Conservation (phyloP, 352 stramenopile species). For the Pythium aquatile region DNA sequence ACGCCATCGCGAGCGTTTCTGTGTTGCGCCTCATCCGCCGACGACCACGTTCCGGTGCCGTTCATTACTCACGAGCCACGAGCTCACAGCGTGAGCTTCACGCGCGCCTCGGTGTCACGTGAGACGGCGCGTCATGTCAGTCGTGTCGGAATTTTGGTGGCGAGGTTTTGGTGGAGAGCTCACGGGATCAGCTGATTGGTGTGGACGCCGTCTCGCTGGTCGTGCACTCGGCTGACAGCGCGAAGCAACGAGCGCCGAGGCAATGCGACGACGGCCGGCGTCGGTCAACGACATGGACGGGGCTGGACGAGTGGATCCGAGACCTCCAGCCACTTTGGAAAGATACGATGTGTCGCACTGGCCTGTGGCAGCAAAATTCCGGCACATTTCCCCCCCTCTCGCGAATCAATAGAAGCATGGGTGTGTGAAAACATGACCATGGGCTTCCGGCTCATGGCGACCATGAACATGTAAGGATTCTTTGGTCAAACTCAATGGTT, state of each 20-base stretch:
- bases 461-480: too few species aligned
- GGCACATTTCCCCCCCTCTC: neutral
- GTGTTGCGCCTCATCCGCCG: neutral
- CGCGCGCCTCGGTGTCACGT: neutral
- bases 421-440: too few species aligned
- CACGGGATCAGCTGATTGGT: neutral
- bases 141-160: neutral
- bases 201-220: neutral
- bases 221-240: neutral
- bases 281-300: neutral
- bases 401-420: too few species aligned
- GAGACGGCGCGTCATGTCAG: neutral
- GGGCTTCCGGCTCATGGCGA: too few species aligned
- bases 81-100: neutral
- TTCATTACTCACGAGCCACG: neutral
- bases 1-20: neutral
- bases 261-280: neutral
- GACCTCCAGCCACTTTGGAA: neutral
- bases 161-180: neutral
- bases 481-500: too few species aligned
- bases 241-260: neutral
- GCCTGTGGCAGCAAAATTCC: neutral
- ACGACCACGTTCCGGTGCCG: neutral
- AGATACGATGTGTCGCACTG: neutral
- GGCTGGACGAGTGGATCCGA: neutral